Percentiles rank a stretch among this genome's conserved stretches.
phyloP scores from a whole-genome alignment of 495 filamentous ascomycete species.

The Neurospora sp. region DNA sequence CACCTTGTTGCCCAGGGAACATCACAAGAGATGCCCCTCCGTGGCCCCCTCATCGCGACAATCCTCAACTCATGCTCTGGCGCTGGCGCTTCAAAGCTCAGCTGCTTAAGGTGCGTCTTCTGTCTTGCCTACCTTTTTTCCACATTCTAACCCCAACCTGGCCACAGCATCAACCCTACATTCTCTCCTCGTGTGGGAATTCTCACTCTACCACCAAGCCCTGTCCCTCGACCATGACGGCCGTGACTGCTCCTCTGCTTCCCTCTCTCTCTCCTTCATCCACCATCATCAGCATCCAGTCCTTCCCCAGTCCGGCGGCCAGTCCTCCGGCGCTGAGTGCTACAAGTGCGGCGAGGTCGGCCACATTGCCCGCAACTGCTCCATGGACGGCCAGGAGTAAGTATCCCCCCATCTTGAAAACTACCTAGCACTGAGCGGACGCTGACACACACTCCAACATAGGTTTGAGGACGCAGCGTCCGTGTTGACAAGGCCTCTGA shows the following conservation, averaged over 20 bases:
- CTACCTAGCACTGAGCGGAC: not conserved
- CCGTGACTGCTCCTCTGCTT: too few species aligned
- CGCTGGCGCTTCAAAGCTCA: not conserved
- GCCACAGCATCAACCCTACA: not conserved
- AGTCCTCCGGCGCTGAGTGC: conserved; percentile 53
- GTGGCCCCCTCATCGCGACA: not conserved
- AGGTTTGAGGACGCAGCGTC: not conserved
- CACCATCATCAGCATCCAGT: too few species aligned
- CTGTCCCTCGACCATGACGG: conserved; percentile 37
- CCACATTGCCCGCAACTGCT: conserved; percentile 95
- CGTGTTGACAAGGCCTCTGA: not conserved
- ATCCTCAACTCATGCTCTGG: not conserved
- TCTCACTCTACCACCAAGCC: not conserved
- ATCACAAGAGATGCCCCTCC: not conserved
- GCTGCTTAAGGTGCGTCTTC: not conserved
- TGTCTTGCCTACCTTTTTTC: not conserved
- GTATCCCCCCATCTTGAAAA: not conserved
- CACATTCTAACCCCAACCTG: not conserved
- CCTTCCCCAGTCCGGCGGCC: conserved; percentile 35
- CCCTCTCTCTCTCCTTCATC: too few species aligned
- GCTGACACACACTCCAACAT: not conserved
- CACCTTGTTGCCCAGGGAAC: not conserved
- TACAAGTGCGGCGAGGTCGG: conserved; percentile 98
- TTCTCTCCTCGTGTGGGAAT: not conserved
- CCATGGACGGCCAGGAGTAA: not conserved